Percentiles rank a stretch among this genome's conserved stretches.
Conservation (phyloP, 1,284 basidiomycete genomes). For the Laetiporus sulphureus region DNA sequence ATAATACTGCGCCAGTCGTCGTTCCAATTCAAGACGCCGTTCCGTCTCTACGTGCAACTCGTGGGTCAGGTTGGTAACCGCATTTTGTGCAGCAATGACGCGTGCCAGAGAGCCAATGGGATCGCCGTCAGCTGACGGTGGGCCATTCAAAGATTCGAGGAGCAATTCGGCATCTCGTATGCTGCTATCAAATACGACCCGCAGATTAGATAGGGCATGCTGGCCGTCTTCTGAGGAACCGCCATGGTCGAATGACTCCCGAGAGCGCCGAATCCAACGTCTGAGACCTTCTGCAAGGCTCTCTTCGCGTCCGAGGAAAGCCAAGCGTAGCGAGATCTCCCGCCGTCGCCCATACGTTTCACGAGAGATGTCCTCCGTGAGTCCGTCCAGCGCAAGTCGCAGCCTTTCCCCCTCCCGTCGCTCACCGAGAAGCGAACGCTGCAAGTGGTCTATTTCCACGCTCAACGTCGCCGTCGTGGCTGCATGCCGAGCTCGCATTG, state of each 20-base stretch:
- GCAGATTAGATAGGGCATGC: conserved; percentile 12
- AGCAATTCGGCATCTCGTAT: conserved; percentile 44
- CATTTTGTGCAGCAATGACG: conserved; percentile 51
- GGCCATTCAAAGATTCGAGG: conserved; percentile 38
- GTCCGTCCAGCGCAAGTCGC: conserved; percentile 60
- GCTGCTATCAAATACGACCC: conserved; percentile 31
- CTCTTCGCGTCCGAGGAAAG: conserved; percentile 66
- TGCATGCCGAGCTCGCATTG: conserved; percentile 54
- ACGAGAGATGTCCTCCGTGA: conserved; percentile 65
- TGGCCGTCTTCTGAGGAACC: conserved; percentile 12
- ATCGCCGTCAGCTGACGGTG: conserved; percentile 18
- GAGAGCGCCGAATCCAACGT: conserved; percentile 46
- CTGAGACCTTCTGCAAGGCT: conserved; percentile 46
- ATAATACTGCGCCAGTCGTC: conserved; percentile 18
- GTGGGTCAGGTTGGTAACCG: conserved; percentile 50
- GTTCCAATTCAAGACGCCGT: conserved; percentile 48
- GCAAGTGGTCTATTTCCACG: conserved; percentile 34
- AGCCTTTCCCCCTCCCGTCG: conserved; percentile 43
- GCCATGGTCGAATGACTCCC: conserved; percentile 33
- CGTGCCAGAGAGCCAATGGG: conserved; percentile 36
- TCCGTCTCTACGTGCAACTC: conserved; percentile 65
- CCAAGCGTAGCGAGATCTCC: conserved; percentile 66
- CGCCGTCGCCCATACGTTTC: conserved; percentile 72
- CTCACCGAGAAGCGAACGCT: conserved; percentile 38
- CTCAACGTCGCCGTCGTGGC: conserved; percentile 56